These are phyloP conservation scores for Aspergillus ustus DNA, from an alignment of 2,329 filamentous ascomycete species.

Conservation along the genomic window DNA sequence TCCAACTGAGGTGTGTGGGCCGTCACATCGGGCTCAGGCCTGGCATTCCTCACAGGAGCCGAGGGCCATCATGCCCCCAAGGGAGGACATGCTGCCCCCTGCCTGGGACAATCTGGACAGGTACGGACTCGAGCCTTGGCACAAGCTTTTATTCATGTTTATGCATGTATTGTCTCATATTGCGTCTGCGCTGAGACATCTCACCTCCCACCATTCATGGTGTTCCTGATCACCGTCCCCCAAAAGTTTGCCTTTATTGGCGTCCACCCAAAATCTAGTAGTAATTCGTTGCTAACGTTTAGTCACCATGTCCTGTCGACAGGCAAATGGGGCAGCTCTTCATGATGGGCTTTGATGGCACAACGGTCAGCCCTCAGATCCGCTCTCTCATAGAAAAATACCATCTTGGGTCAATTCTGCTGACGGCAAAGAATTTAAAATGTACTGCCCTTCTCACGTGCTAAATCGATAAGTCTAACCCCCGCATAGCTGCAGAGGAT, in stretches of 20 bases:
- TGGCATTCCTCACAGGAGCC: conserved; percentile 37
- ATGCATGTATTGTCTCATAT: background rate
- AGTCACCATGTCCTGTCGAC: conserved; percentile 73
- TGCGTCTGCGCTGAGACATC: background rate
- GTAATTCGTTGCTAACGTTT: conserved; percentile 33
- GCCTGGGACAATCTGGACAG: conserved; percentile 48
- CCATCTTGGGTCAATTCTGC: conserved; percentile 81
- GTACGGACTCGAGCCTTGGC: conserved; percentile 35
- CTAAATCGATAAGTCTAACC: conserved; percentile 30
- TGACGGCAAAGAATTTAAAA: conserved; percentile 69
- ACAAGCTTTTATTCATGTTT: conserved; percentile 2
- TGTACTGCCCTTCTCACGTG: conserved; percentile 47
- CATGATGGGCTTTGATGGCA: conserved; percentile 72
- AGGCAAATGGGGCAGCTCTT: conserved; percentile 63
- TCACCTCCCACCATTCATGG: background rate
- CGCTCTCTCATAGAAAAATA: conserved; percentile 66
- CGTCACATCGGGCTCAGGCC: conserved; percentile 17
- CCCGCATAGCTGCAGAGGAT: conserved; percentile 77
- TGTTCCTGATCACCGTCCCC: background rate
- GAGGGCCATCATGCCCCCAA: conserved; percentile 45
- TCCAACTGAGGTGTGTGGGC: conserved; percentile 16
- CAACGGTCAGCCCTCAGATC: conserved; percentile 65
- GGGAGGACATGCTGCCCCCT: conserved; percentile 47
- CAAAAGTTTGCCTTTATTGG: no score
- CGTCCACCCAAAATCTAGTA: background rate